phyloP scores from a whole-genome alignment of 2,329 filamentous ascomycete genomes.

The Exophiala aquamarina region DNA sequence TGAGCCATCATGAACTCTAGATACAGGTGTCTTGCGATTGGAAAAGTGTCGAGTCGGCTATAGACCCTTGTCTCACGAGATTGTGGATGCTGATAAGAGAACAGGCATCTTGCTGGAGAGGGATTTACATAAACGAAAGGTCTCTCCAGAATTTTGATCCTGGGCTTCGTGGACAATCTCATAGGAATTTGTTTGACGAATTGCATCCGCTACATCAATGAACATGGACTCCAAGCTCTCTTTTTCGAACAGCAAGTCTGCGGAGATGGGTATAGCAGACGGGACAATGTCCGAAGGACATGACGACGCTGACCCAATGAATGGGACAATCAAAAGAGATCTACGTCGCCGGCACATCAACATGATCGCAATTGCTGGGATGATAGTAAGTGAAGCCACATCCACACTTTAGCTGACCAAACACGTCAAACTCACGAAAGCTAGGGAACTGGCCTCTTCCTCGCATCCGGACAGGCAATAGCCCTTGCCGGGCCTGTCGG shows the following conservation, averaged over 20 bases:
- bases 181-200: no score
- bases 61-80: no score
- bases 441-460: slow-evolving; percentile 80
- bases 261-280: not conserved
- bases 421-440: not conserved
- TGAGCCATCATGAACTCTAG: no score
- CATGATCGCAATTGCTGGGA: slow-evolving; percentile 41
- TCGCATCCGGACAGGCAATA: slow-evolving; percentile 73
- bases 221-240: not conserved
- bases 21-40: no score
- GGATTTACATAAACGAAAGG: no score
- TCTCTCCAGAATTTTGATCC: no score
- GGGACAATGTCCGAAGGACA: not conserved
- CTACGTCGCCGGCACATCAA: slow-evolving; percentile 36
- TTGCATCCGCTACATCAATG: no score
- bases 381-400: slow-evolving; percentile 28
- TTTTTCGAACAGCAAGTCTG: not conserved
- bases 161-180: no score
- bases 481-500: slow-evolving; percentile 64
- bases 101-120: no score
- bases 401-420: no score
- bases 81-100: no score
- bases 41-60: no score
- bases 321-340: slow-evolving; percentile 24
- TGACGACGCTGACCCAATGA: not conserved